Evolutionary conservation across 352 stramenopile genomes (phyloP).

Genomic region (Phytophthora chlamydospora): DNA sequence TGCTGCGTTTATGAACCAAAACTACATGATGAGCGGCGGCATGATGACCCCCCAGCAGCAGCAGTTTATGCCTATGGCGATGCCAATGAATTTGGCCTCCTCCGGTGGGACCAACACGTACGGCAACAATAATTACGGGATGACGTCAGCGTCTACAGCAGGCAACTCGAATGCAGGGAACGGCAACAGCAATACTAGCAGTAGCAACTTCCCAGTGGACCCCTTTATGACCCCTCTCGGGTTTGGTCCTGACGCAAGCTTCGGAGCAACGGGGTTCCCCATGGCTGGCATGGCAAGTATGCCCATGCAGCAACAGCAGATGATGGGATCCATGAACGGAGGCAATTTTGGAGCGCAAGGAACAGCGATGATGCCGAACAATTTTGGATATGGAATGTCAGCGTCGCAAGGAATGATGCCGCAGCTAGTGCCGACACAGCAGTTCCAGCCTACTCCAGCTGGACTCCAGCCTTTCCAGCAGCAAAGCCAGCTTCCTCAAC

Average conservation of each 20-base stretch:
- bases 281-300: conserved; percentile 50
- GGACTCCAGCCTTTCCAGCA: conserved; percentile 37
- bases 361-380: conserved; percentile 41
- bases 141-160: conserved; percentile 30
- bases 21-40: conserved; percentile 53
- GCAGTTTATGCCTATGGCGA: conserved; percentile 71
- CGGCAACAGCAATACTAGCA: conserved; percentile 25
- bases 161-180: conserved; percentile 23
- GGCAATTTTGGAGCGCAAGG: conserved; percentile 38
- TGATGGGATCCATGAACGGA: conserved; percentile 61
- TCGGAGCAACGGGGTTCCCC: conserved; percentile 44
- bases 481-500: conserved; percentile 30
- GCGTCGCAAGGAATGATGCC: conserved; percentile 38
- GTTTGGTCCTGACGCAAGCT: conserved; percentile 39
- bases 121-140: conserved; percentile 43
- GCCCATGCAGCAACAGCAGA: conserved; percentile 40
- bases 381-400: conserved; percentile 49
- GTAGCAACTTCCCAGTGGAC: conserved; percentile 59
- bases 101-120: conserved; percentile 51
- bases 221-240: conserved; percentile 71
- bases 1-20: conserved; percentile 45
- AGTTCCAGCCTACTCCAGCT: conserved; percentile 30
- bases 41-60: conserved; percentile 62
- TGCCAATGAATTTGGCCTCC: conserved; percentile 52
- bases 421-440: conserved; percentile 26